phyloP scores from a whole-genome alignment of 495 filamentous ascomycete species.

The Aspergillus bertholletiae region DNA sequence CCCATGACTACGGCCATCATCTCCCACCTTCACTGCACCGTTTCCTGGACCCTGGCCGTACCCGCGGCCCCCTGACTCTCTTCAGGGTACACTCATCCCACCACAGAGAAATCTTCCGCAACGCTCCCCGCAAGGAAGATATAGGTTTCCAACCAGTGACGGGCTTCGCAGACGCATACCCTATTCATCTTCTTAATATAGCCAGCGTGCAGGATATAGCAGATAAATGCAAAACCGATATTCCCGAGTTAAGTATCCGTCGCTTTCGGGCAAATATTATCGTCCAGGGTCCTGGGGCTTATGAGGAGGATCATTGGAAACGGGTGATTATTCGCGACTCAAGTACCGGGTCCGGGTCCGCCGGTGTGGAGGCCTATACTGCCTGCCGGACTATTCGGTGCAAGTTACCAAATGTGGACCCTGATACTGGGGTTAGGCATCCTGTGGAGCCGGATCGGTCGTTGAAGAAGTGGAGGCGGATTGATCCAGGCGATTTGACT shows the following conservation, averaged over 20 bases:
- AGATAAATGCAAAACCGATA: slow-evolving; percentile 44
- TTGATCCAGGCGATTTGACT: slow-evolving; percentile 69
- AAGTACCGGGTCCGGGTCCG: slow-evolving; percentile 6
- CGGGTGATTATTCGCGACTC: slow-evolving; percentile 51
- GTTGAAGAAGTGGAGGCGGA: slow-evolving; percentile 62
- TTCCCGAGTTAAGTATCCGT: slow-evolving; percentile 60
- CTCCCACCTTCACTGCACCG: slow-evolving; percentile 55
- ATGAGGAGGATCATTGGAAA: slow-evolving; percentile 79
- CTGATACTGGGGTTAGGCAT: slow-evolving; percentile 66
- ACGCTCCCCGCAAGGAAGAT: slow-evolving; percentile 64
- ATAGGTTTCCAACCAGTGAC: slow-evolving; percentile 73
- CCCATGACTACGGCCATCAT: slow-evolving; percentile 44
- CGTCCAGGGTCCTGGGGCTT: slow-evolving; percentile 58
- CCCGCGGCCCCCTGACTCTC: slow-evolving; percentile 46
- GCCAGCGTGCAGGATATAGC: slow-evolving; percentile 65
- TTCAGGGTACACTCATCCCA: slow-evolving; percentile 65
- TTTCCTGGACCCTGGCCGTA: slow-evolving; percentile 34
- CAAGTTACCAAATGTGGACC: slow-evolving; percentile 81
- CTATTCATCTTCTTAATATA: slow-evolving; percentile 76
- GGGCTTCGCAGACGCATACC: slow-evolving; percentile 87
- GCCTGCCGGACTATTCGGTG: slow-evolving; percentile 76
- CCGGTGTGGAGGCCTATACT: slow-evolving; percentile 46
- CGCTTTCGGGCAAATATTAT: slow-evolving; percentile 88
- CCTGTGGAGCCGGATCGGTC: slow-evolving; percentile 68
- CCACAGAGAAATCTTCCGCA: slow-evolving; percentile 66